Conservation (phyloP, 257 asterid species). For the Lavandula angustifolia region DNA sequence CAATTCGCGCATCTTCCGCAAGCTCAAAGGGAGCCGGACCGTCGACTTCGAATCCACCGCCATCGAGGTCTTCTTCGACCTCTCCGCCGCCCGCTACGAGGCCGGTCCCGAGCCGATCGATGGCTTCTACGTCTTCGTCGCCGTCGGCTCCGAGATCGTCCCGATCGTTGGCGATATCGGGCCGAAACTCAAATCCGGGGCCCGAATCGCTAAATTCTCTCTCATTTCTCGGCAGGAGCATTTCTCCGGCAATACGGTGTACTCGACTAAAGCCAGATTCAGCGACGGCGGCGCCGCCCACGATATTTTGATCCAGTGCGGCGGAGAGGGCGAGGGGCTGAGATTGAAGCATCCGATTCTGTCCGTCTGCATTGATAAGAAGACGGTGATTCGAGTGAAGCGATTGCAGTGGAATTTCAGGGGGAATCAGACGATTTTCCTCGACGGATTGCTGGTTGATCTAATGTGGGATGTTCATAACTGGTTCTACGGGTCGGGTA, state of each 20-base stretch:
- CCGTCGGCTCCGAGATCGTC: slow-evolving; percentile 57
- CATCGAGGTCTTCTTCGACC: slow-evolving; percentile 68
- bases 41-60: slow-evolving; percentile 37
- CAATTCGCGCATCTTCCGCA: slow-evolving; percentile 59
- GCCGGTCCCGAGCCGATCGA: slow-evolving; percentile 75
- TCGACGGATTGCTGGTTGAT: slow-evolving; percentile 84
- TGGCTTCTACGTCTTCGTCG: slow-evolving; percentile 54
- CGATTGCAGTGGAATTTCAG: slow-evolving; percentile 94
- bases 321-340: slow-evolving; percentile 59
- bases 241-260: slow-evolving; percentile 63
- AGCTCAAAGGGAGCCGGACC: slow-evolving; percentile 55
- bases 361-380: slow-evolving; percentile 70
- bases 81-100: slow-evolving; percentile 63
- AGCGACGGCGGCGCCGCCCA: slow-evolving; percentile 56
- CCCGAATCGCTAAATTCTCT: slow-evolving; percentile 41
- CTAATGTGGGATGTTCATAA: slow-evolving; percentile 96
- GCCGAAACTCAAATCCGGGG: slow-evolving; percentile 41
- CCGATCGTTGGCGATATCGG: slow-evolving; percentile 56
- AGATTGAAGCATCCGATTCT: slow-evolving; percentile 54
- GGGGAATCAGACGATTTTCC: slow-evolving; percentile 82
- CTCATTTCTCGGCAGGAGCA: slow-evolving; percentile 74
- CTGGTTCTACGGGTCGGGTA: slow-evolving; percentile 62
- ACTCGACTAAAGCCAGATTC: slow-evolving; percentile 72
- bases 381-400: slow-evolving; percentile 69
- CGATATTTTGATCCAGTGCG: slow-evolving; percentile 64